phyloP scores from a whole-genome alignment of 1,284 basidiomycete species.

The Apiotrichum laibachii region DNA sequence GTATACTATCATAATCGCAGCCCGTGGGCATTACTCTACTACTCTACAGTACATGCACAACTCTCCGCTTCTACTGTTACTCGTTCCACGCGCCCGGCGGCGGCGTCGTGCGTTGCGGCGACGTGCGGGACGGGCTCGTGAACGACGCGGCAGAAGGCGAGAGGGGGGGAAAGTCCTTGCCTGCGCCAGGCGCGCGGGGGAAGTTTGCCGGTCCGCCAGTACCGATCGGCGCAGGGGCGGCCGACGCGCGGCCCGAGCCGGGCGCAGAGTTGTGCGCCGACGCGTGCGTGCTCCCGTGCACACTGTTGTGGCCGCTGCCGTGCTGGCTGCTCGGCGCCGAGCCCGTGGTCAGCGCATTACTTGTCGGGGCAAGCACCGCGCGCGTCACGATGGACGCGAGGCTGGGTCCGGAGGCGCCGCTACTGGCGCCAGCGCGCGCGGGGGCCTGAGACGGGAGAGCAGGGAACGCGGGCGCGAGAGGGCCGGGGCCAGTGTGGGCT shows the following conservation, averaged over 20 bases:
- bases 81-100: conserved; percentile 6
- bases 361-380: conserved; percentile 44
- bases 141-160: conserved; percentile 12
- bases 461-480: conserved; percentile 42
- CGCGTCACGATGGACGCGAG: conserved; percentile 49
- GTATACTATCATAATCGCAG: too few relatives aligned
- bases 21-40: too few relatives aligned
- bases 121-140: conserved; percentile 3
- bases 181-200: background rate
- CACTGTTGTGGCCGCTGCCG: background rate
- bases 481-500: conserved; percentile 12
- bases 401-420: conserved; percentile 32
- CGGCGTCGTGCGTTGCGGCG: conserved; percentile 3
- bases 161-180: conserved; percentile 14
- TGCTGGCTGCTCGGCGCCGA: background rate
- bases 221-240: background rate
- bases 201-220: background rate
- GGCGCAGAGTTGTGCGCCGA: background rate
- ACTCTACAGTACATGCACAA: too few relatives aligned
- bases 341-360: conserved; percentile 9
- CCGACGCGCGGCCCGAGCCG: background rate
- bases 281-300: background rate
- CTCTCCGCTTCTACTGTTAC: background rate
- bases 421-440: background rate
- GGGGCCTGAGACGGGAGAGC: conserved; percentile 34